A percentile compares a stretch with the other conserved stretches of the same genome.
Conservation (phyloP, 441 rosid species). For the Viola pubescens region DNA sequence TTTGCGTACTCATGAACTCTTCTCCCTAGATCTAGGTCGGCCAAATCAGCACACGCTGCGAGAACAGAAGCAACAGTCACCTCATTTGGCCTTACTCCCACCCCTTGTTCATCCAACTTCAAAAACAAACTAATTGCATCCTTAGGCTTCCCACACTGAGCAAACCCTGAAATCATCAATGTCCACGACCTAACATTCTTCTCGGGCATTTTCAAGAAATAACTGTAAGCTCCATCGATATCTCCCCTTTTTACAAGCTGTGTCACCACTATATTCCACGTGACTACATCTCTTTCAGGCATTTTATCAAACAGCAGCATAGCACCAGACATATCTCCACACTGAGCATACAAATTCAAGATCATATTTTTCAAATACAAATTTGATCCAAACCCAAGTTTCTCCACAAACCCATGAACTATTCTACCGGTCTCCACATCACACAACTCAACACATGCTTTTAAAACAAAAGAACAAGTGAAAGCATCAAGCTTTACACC, state of each 20-base stretch:
- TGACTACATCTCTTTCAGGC: constrained; percentile 31
- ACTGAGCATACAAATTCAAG: constrained; percentile 23
- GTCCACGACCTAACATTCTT: constrained; percentile 37
- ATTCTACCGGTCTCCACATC: constrained; percentile 22
- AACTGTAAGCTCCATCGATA: constrained; percentile 17
- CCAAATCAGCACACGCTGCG: constrained; percentile 32
- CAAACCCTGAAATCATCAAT: constrained; percentile 30
- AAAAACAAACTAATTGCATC: constrained; percentile 29
- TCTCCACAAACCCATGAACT: constrained; percentile 30
- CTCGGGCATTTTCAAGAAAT: constrained; percentile 29
- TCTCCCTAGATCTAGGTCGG: constrained; percentile 36
- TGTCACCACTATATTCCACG: constrained; percentile 33
- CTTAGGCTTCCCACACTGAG: constrained; percentile 27
- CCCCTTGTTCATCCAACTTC: constrained; percentile 24
- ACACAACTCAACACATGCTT: constrained; percentile 24
- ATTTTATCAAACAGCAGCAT: constrained; percentile 35
- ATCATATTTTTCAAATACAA: constrained; percentile 30
- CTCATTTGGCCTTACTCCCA: constrained; percentile 22
- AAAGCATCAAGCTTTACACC: constrained; percentile 30
- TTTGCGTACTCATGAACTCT: constrained; percentile 53
- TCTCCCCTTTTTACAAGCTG: constrained; percentile 26
- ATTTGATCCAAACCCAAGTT: constrained; percentile 31
- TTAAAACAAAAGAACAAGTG: constrained; percentile 33
- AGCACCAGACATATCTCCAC: constrained; percentile 29
- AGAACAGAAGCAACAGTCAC: constrained; percentile 32